A percentile compares a stretch with the other conserved stretches of the same genome.
These are phyloP conservation scores for Plasmodiophora brassicae DNA, from an alignment of 208 protist species.

Conservation along the genomic window DNA sequence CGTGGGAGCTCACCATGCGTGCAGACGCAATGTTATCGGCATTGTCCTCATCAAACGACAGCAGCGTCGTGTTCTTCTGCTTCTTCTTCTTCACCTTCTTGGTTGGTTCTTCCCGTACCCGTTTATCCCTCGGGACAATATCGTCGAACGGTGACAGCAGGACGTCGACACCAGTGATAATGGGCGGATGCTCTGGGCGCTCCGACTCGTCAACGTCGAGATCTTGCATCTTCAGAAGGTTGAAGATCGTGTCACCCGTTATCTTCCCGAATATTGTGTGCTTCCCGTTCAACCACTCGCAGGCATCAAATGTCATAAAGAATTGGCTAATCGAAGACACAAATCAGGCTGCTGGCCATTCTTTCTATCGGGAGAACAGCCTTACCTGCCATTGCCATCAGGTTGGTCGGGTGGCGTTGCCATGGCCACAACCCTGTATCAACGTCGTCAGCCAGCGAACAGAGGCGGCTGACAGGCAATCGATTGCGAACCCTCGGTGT, in stretches of 20 bases:
- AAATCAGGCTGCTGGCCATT: too few species aligned
- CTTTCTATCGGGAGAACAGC: too few species aligned
- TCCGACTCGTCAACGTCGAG: constrained; percentile 44
- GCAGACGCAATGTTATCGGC: not conserved
- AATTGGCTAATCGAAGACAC: too few species aligned
- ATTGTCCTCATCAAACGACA: constrained; percentile 41
- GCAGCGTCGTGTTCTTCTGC: constrained; percentile 25
- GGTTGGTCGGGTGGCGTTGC: not conserved
- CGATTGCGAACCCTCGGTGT: constrained; percentile 39
- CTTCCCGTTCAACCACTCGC: constrained; percentile 48
- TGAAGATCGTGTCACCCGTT: constrained; percentile 52
- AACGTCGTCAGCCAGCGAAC: constrained; percentile 32
- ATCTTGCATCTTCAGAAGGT: constrained; percentile 43
- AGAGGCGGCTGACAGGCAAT: constrained; percentile 12
- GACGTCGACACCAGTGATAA: not conserved
- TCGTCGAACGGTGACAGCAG: constrained; percentile 46
- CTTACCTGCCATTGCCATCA: constrained; percentile 45
- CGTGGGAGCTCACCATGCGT: not conserved
- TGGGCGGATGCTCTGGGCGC: constrained; percentile 36
- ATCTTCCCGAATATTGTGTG: constrained; percentile 55
- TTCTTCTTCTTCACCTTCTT: not conserved
- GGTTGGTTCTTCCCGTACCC: not conserved
- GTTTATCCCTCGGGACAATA: constrained; percentile 38
- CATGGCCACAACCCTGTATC: constrained; percentile 24
- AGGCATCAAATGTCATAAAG: constrained; percentile 45